These are phyloP conservation scores for Elongisporangium anandrum DNA, from an alignment of 352 stramenopile genomes.

Conservation along the genomic window DNA sequence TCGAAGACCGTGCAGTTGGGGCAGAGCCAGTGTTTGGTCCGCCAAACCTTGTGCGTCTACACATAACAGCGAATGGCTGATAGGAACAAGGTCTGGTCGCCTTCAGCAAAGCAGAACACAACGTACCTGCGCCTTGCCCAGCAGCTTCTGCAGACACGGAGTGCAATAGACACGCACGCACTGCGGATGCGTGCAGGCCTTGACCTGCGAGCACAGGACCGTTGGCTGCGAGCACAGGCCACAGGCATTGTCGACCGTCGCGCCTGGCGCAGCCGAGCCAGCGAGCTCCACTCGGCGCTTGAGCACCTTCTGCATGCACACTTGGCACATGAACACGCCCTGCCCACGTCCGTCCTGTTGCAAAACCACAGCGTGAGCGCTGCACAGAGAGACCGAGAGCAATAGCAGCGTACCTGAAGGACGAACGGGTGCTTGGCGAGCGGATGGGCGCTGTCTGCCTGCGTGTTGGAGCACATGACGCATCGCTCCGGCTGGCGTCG, in stretches of 20 bases:
- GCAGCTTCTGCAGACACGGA: constrained; percentile 53
- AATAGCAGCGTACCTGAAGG: constrained; percentile 38
- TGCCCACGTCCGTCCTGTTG: constrained; percentile 43
- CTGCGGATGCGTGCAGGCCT: constrained; percentile 32
- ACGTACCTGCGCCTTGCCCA: constrained; percentile 43
- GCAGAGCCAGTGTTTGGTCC: constrained; percentile 55
- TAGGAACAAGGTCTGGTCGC: not conserved
- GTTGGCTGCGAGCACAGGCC: constrained; percentile 40
- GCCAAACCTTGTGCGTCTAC: constrained; percentile 44
- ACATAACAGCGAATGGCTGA: not conserved
- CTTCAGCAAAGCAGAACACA: not conserved
- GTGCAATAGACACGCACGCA: constrained; percentile 55
- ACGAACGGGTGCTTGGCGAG: constrained; percentile 67
- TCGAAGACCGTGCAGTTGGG: constrained; percentile 48
- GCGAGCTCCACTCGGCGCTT: constrained; percentile 22
- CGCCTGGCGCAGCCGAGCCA: constrained; percentile 3
- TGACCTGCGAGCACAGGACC: constrained; percentile 12
- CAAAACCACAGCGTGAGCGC: constrained; percentile 1
- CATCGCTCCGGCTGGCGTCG: constrained; percentile 17
- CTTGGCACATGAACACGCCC: constrained; percentile 52
- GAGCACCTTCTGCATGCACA: constrained; percentile 59
- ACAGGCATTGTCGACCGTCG: constrained; percentile 26
- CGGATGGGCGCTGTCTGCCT: constrained; percentile 10
- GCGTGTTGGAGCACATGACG: constrained; percentile 40
- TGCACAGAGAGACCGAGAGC: too few species aligned